Conservation (phyloP, 1,139 yeast species). For the Yarrowia galli region DNA sequence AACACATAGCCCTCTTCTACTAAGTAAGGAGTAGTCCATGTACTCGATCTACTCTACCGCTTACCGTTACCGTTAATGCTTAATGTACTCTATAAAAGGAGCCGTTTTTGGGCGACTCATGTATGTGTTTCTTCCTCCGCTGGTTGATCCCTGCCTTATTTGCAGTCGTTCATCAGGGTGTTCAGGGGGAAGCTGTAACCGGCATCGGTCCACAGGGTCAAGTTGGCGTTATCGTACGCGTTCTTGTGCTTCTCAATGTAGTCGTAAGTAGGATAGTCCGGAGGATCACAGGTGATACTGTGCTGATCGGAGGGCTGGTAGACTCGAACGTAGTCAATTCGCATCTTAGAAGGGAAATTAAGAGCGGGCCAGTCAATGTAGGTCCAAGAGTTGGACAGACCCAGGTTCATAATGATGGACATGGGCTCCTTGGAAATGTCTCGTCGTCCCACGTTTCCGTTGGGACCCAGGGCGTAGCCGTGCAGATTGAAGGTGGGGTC, state of each 20-base stretch:
- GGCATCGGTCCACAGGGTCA: constrained; percentile 70
- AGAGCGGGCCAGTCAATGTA: constrained; percentile 79
- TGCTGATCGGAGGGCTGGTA: constrained; percentile 69
- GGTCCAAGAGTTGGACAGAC: constrained; percentile 82
- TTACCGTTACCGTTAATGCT: constrained; percentile 20
- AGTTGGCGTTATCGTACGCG: constrained; percentile 68
- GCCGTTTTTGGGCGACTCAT: constrained; percentile 32
- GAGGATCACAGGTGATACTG: constrained; percentile 77
- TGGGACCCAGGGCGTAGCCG: constrained; percentile 73
- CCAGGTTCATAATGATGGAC: constrained; percentile 79
- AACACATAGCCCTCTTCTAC: no score
- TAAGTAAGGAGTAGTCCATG: no score
- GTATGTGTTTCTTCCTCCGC: not conserved
- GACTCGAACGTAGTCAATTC: constrained; percentile 77
- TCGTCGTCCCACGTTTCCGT: constrained; percentile 83
- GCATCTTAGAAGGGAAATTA: constrained; percentile 69
- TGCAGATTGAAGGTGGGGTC: constrained; percentile 68
- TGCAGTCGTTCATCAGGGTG: constrained; percentile 56
- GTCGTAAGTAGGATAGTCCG: constrained; percentile 72
- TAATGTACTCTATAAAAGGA: constrained; percentile 36
- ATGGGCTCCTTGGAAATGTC: constrained; percentile 82
- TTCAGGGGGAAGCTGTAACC: constrained; percentile 72
- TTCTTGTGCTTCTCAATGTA: constrained; percentile 69
- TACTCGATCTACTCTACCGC: no score
- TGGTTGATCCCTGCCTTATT: not conserved